Evolutionary conservation across 2,329 filamentous ascomycete genomes (phyloP).

Genomic region (Sclerotinia nivalis): DNA sequence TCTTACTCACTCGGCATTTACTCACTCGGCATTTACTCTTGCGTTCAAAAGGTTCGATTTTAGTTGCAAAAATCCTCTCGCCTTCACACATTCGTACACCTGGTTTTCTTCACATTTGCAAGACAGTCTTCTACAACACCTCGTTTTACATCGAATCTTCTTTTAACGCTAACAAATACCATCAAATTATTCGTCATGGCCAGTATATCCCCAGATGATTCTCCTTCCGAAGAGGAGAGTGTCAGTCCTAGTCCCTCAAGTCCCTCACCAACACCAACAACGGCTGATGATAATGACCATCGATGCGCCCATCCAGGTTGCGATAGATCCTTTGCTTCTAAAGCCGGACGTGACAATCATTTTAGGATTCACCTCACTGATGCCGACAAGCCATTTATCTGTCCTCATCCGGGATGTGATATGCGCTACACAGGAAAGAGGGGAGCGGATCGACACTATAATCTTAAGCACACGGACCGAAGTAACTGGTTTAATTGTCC

Average conservation of each 20-base stretch:
- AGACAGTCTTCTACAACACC: background rate
- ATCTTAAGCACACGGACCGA: background rate
- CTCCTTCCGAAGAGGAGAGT: background rate
- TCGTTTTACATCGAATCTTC: background rate
- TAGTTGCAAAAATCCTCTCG: background rate
- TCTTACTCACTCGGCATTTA: too few relatives aligned
- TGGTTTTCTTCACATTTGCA: background rate
- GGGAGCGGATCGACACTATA: background rate
- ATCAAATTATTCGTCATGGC: background rate
- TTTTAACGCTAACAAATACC: background rate
- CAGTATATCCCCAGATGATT: background rate
- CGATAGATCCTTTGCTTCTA: background rate
- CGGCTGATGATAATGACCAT: background rate
- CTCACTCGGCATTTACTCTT: too few relatives aligned
- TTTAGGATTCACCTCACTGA: background rate
- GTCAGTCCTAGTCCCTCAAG: too few relatives aligned
- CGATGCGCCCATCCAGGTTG: background rate
- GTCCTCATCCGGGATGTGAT: background rate
- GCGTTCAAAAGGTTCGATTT: too few relatives aligned
- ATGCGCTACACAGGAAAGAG: background rate
- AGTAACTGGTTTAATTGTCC: constrained; percentile 3
- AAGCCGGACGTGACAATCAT: background rate
- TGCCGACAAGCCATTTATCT: background rate
- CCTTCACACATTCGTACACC: too few relatives aligned
- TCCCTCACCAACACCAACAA: background rate